A percentile compares a stretch with the other conserved stretches of the same genome.
phyloP scores from a whole-genome alignment of 2,329 filamentous ascomycete species.

The Penicillium freii region DNA sequence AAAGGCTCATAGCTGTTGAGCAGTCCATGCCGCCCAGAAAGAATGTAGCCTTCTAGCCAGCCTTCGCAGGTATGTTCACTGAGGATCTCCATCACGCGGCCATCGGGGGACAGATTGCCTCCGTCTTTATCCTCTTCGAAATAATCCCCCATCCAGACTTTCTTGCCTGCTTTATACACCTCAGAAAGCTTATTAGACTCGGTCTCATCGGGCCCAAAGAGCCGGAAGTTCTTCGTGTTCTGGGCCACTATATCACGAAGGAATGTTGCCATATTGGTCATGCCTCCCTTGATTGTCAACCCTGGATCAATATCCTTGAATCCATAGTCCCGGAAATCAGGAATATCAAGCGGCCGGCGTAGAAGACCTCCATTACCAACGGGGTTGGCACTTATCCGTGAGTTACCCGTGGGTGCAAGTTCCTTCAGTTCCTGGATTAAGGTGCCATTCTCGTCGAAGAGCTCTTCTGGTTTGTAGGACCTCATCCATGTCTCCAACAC shows the following conservation, averaged over 20 bases:
- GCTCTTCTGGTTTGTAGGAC: conserved; percentile 69
- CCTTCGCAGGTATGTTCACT: conserved; percentile 77
- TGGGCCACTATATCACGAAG: conserved; percentile 64
- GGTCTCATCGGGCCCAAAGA: conserved; percentile 78
- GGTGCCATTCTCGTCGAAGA: conserved; percentile 64
- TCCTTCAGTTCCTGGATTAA: conserved; percentile 62
- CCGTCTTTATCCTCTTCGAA: conserved; percentile 74
- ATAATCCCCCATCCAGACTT: conserved; percentile 77
- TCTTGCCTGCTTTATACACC: conserved; percentile 72
- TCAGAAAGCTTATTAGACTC: conserved; percentile 74
- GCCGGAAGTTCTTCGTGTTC: conserved; percentile 68
- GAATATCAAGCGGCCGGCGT: conserved; percentile 65
- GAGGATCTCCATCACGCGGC: conserved; percentile 81
- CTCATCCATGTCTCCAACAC: conserved; percentile 74
- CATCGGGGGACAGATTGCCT: conserved; percentile 66
- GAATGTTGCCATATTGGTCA: conserved; percentile 67
- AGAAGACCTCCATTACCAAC: conserved; percentile 70
- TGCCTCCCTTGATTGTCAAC: conserved; percentile 58
- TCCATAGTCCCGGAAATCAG: conserved; percentile 67
- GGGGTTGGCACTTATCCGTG: conserved; percentile 74
- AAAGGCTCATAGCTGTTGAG: conserved; percentile 82
- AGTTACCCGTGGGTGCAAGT: conserved; percentile 63
- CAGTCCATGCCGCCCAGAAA: conserved; percentile 71
- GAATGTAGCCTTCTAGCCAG: conserved; percentile 75
- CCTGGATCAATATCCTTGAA: conserved; percentile 63